Base-by-base conservation (phyloP, 108 stramenopile species). In the Cyclostephanos invisitatus region DNA sequence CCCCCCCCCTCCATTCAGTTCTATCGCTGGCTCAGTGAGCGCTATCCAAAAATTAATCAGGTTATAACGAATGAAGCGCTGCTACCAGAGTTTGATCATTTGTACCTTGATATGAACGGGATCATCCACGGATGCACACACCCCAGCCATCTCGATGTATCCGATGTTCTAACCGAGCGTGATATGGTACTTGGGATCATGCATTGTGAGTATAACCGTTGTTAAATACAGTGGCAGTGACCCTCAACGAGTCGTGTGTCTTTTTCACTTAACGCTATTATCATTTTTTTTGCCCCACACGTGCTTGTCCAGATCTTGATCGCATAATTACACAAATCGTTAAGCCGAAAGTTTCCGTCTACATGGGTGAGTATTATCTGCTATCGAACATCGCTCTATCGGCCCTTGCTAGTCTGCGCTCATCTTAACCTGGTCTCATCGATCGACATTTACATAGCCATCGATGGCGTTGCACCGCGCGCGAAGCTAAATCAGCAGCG, bases 401-500 rank as follows among this genome's bases (percentile, higher is more conserved):
- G 55, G 12, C 14, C 29, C 29, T 27, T 22, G 28, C 1, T 1
- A 22, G 3, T n/a, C 7, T 57, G 55, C 15, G 27, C 55, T 29
- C 12, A 22, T 22, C 18, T 57, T 22, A 32, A 2, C 44, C 17
- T 46, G 44, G 14, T n/a, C 44, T 0, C 12, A 15, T 46, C 44
- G 44, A 46, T 46, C 44, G 15, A 14, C 0, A 46, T 46, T 1
- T 40, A 46, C 14, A n/a, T n/a, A 46, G 64, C 49, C 49, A 90
- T 91, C 63, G 97, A 98, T 76, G 99, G 99, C 46, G 97, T 97
- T 22, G 99, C 99, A 18, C 99, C 99, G 8, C 87, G 99, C 2
- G 99, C 99, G 10, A 99, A 99, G 73, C 94, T 98, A 76, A 99
- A 99, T 80, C 99, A 99, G 62, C 99, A 99, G 83, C 90, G 99